Percentiles rank a stretch among this genome's conserved stretches.
phyloP scores from a whole-genome alignment of 768 basidiomycete genomes.

The Boletellus ananiceps region DNA sequence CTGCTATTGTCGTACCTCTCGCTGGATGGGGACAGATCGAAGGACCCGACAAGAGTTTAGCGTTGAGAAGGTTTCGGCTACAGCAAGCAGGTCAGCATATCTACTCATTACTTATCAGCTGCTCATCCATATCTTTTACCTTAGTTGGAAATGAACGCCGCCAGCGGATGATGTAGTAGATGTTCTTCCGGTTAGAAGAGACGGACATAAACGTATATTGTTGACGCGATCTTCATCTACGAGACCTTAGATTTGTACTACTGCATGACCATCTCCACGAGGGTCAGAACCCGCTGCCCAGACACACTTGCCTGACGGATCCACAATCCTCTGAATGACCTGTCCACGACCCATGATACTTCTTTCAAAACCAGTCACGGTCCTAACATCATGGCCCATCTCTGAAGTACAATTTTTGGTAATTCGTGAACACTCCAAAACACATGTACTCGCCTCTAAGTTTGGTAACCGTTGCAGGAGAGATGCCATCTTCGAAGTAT shows the following conservation, averaged over 20 bases:
- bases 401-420: conserved; percentile 36
- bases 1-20: conserved; percentile 85
- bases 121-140: conserved; percentile 3
- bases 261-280: conserved; percentile 84
- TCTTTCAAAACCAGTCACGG: conserved; percentile 55
- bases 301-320: conserved; percentile 63
- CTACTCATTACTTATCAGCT: not conserved
- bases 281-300: conserved; percentile 96
- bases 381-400: conserved; percentile 85
- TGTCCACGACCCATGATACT: conserved; percentile 80
- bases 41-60: conserved; percentile 79
- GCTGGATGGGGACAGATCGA: conserved; percentile 84
- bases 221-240: not conserved
- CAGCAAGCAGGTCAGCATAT: conserved; percentile 51
- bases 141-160: conserved; percentile 67
- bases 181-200: not conserved
- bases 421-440: not conserved
- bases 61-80: conserved; percentile 75
- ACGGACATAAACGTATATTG: conserved; percentile 1
- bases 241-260: conserved; percentile 63
- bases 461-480: conserved; percentile 53
- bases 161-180: conserved; percentile 48
- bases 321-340: conserved; percentile 76
- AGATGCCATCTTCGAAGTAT: conserved; percentile 83
- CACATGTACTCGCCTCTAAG: conserved; percentile 52